phyloP scores from a whole-genome alignment of 1,139 yeast species.

The Entelexis paramagnoliae region DNA sequence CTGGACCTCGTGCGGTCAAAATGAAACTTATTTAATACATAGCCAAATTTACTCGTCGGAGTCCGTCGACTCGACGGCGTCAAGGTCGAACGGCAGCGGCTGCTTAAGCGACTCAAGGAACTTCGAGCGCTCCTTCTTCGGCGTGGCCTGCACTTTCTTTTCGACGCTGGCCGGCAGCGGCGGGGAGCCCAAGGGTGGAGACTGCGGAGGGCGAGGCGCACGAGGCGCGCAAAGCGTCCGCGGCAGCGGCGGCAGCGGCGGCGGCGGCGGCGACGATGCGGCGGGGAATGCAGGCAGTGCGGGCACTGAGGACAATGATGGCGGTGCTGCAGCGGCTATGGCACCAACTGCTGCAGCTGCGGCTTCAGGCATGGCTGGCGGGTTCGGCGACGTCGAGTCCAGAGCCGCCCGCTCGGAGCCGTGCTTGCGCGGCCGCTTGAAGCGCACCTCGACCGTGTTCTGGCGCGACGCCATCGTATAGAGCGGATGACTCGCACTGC shows the following conservation, averaged over 20 bases:
- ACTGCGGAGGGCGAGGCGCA: background rate
- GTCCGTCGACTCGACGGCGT: constrained; percentile 19
- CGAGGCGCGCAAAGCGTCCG: background rate
- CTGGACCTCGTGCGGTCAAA: constrained; percentile 6
- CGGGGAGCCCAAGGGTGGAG: no score
- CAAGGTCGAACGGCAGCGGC: constrained; percentile 9
- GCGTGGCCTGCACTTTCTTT: constrained; percentile 12
- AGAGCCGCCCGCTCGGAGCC: no score
- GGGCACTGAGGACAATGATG: no score
- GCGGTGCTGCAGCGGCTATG: no score
- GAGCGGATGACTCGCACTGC: constrained; percentile 18
- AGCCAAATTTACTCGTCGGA: constrained; percentile 9
- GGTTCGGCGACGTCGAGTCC: background rate
- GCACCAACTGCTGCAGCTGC: no score
- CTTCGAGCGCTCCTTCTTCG: constrained; percentile 12
- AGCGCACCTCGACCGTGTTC: constrained; percentile 18
- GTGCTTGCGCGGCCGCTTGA: constrained; percentile 2
- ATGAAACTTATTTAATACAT: background rate
- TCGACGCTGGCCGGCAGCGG: background rate
- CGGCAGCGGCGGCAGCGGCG: no score
- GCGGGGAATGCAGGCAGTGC: no score
- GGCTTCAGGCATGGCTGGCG: background rate
- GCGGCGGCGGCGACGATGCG: no score
- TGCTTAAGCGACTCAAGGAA: constrained; percentile 4
- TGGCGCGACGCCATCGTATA: constrained; percentile 12